Conservation (phyloP, 2,329 filamentous ascomycete genomes). For the Pestalotiopsis sp. region DNA sequence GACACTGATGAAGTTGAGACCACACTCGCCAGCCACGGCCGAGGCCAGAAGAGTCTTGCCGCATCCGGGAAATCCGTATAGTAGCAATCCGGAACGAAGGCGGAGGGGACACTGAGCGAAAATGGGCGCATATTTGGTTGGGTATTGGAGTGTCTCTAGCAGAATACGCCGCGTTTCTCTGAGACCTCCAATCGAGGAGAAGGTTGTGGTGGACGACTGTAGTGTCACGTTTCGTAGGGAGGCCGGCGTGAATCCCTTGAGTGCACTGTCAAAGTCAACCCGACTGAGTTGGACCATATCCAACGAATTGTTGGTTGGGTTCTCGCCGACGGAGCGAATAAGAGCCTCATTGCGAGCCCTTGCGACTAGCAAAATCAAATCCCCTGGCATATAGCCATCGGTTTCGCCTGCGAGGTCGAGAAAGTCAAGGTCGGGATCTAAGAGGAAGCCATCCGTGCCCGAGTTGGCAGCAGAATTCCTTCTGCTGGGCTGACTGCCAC, state of each 20-base stretch:
- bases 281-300: constrained; percentile 66
- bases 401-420: constrained; percentile 92
- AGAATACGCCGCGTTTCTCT: constrained; percentile 86
- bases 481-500: constrained; percentile 56
- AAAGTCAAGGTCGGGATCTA: constrained; percentile 82
- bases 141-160: constrained; percentile 93
- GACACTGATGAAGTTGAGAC: constrained; percentile 96
- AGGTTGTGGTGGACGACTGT: constrained; percentile 90
- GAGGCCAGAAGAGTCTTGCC: constrained; percentile 95
- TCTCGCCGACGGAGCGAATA: constrained; percentile 74
- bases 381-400: constrained; percentile 97
- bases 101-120: constrained; percentile 94
- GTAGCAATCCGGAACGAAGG: constrained; percentile 86
- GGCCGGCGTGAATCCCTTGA: constrained; percentile 92
- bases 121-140: constrained; percentile 96
- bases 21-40: constrained; percentile 96
- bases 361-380: constrained; percentile 82
- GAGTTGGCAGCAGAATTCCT: constrained; percentile 31
- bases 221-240: constrained; percentile 93
- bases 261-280: constrained; percentile 79
- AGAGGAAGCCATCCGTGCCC: constrained; percentile 64
- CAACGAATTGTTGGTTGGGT: constrained; percentile 46
- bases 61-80: constrained; percentile 95
- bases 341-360: constrained; percentile 90
- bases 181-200: constrained; percentile 88